Conservation (phyloP, 352 stramenopile genomes). For the Paralagenidium karlingii region DNA sequence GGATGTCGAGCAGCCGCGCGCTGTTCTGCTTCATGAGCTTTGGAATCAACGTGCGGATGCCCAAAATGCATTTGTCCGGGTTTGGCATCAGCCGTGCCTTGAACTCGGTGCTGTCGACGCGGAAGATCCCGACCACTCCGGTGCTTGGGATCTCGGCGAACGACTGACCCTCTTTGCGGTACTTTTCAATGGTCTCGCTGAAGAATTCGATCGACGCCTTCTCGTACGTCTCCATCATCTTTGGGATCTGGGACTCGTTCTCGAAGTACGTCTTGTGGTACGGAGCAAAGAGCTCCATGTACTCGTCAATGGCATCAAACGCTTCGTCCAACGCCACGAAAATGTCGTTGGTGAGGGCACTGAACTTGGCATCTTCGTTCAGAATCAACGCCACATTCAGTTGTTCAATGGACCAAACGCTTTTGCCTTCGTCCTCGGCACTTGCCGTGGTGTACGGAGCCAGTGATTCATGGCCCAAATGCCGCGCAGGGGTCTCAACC, state of each 20-base stretch:
- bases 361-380: constrained; percentile 77
- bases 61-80: constrained; percentile 76
- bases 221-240: constrained; percentile 55
- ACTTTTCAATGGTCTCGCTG: constrained; percentile 72
- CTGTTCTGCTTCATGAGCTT: constrained; percentile 84
- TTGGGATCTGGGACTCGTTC: constrained; percentile 67
- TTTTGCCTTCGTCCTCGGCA: constrained; percentile 75
- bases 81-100: constrained; percentile 83
- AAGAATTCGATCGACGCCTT: constrained; percentile 67
- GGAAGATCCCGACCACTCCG: constrained; percentile 87
- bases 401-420: constrained; percentile 61
- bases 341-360: constrained; percentile 72
- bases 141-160: constrained; percentile 79
- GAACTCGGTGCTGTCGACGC: constrained; percentile 81
- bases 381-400: constrained; percentile 71
- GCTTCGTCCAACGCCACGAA: constrained; percentile 70
- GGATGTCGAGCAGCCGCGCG: constrained; percentile 61
- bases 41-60: constrained; percentile 71
- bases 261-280: constrained; percentile 77
- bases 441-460: constrained; percentile 68
- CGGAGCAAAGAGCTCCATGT: constrained; percentile 82
- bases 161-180: constrained; percentile 50
- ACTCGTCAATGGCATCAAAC: constrained; percentile 74
- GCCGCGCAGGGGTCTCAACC: constrained; percentile 74
- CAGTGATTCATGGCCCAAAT: constrained; percentile 71